Conservation (phyloP, 2,329 filamentous ascomycete species). For the Leptodontidium sp. region DNA sequence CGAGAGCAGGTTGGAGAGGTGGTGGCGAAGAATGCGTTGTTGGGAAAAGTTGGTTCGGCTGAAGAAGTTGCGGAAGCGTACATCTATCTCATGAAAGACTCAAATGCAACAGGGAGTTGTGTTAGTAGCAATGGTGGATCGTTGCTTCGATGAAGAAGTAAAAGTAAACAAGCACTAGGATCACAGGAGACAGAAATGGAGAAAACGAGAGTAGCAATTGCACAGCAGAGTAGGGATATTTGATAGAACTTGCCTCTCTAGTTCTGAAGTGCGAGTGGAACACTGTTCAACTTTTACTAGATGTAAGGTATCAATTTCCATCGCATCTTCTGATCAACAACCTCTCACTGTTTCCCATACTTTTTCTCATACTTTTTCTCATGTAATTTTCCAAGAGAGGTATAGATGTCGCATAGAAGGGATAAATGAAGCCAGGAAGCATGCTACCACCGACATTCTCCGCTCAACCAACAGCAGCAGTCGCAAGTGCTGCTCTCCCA, state of each 20-base stretch:
- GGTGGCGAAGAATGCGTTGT: constrained; percentile 34
- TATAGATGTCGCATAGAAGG: background rate
- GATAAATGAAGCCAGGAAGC: background rate
- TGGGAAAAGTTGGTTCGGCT: constrained; percentile 34
- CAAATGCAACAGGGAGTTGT: constrained; percentile 47
- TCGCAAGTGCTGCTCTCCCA: background rate
- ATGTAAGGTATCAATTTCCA: background rate
- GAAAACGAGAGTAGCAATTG: no score
- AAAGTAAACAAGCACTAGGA: no score
- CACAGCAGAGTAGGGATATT: no score
- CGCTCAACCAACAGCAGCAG: background rate
- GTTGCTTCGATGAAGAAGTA: background rate
- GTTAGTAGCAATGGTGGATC: constrained; percentile 3
- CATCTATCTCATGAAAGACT: constrained; percentile 52
- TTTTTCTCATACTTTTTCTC: background rate
- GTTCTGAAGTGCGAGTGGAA: no score
- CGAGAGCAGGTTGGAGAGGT: constrained; percentile 39
- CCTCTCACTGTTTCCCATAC: background rate
- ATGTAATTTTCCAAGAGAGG: background rate
- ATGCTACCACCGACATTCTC: background rate
- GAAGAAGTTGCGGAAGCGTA: constrained; percentile 54
- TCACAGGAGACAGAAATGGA: no score
- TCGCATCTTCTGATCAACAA: background rate
- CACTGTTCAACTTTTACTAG: background rate
- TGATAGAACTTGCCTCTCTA: no score